A percentile compares a stretch with the other conserved stretches of the same genome.
Conservation (phyloP, 495 filamentous ascomycete genomes). For the Neurospora discreta region DNA sequence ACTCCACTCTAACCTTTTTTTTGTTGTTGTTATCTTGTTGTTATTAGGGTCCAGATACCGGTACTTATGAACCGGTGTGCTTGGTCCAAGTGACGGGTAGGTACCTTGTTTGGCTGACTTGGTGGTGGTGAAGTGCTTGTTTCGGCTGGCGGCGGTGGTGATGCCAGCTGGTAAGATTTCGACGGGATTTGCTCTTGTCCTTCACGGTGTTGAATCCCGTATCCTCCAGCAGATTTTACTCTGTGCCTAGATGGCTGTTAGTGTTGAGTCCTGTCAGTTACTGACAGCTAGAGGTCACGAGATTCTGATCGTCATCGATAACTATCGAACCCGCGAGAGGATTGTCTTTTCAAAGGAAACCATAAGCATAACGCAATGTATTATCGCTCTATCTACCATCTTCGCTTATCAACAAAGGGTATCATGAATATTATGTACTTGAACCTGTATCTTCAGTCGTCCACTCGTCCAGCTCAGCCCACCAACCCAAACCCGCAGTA, state of each 20-base stretch:
- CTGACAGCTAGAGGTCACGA: not conserved
- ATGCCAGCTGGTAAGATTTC: not conserved
- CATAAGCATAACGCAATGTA: not conserved
- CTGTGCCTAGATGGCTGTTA: fast-evolving
- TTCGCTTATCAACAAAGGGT: not conserved
- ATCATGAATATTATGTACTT: not conserved
- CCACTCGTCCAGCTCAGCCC: not conserved
- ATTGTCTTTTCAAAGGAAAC: not conserved
- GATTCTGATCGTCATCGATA: not conserved
- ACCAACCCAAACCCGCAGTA: not conserved
- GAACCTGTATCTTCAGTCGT: not conserved
- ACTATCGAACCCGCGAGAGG: not conserved
- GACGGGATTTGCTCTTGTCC: too few relatives aligned
- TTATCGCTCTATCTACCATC: not conserved
- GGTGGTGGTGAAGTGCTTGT: not conserved
- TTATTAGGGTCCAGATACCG: not conserved
- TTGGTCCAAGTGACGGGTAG: not conserved
- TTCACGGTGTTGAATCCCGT: not conserved
- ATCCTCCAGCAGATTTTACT: not conserved
- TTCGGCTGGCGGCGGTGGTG: not conserved
- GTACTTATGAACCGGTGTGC: not conserved
- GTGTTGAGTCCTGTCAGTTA: not conserved
- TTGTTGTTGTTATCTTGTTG: not conserved
- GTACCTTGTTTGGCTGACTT: not conserved
- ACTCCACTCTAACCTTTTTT: slow-evolving; percentile 13